Conservation (phyloP, 2,329 filamentous ascomycete species). For the Dothistroma septosporum region DNA sequence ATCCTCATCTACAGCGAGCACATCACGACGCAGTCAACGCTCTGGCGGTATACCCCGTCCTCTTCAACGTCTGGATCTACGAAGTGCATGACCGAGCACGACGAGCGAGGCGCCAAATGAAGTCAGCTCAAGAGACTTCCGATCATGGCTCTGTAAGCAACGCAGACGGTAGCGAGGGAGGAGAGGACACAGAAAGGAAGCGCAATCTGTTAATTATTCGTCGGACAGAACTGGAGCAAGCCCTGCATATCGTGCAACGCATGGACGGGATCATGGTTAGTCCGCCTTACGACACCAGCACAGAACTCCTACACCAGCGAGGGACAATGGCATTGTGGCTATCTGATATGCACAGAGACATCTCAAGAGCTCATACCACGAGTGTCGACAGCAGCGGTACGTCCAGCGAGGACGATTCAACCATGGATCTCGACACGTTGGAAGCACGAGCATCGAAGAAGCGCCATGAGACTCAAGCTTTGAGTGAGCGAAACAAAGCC, state of each 20-base stretch:
- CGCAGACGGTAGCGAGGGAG: neutral
- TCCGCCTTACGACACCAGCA: constrained; percentile 65
- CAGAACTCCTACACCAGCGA: constrained; percentile 64
- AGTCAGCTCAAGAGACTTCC: constrained; percentile 14
- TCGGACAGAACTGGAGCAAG: constrained; percentile 50
- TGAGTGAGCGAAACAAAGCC: constrained; percentile 12
- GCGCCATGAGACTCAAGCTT: constrained; percentile 10
- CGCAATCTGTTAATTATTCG: constrained; percentile 18
- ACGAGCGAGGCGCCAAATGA: constrained; percentile 36
- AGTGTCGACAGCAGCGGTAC: neutral
- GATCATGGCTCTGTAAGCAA: constrained; percentile 1
- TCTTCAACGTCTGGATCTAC: constrained; percentile 79
- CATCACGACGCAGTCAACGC: constrained; percentile 57
- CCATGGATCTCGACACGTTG: neutral
- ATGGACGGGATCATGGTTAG: constrained; percentile 69
- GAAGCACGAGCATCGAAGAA: constrained; percentile 1
- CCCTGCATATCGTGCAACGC: constrained; percentile 60
- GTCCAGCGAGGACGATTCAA: constrained; percentile 11
- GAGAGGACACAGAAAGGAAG: constrained; percentile 27
- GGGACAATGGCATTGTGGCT: constrained; percentile 73
- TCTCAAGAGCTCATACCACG: constrained; percentile 2
- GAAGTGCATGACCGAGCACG: constrained; percentile 60
- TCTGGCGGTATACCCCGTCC: constrained; percentile 73
- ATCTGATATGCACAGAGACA: constrained; percentile 55
- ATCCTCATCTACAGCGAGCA: constrained; percentile 63